Base-by-base conservation (phyloP, 371 early-diverging fungal genomes). In the Rhizopus stolonifer region DNA sequence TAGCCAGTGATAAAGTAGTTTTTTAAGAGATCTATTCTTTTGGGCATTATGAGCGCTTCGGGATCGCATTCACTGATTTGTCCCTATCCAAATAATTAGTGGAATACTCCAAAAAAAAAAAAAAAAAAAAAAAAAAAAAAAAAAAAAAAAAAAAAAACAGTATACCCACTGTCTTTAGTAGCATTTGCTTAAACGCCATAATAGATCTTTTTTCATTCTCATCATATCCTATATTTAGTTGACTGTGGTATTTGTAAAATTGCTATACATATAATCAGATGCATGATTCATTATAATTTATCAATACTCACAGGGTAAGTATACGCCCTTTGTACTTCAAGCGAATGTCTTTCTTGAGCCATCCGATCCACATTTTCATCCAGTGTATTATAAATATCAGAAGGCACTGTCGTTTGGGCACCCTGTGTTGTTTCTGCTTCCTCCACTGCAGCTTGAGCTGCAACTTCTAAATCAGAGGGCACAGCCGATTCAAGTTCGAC, bases 241-340 rank as follows among this genome's bases (percentile, higher is more conserved):
- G 15, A 10, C 49, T 44, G 15, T 33, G 42, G 19, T 44, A 56
- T 38, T 43, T 49, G 23, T 56, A 56, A 26, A 34, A 44, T 49
- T 33, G 42, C 56, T 56, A 43, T 7, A 19, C 17, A 42, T 18
- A 21, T 7, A 4, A 6, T 38, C 4, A 3, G 7, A 9, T 42
- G 8, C 10, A 10, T 21, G 0, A 5, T 40, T 19, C 13, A n/a
- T 4, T 19, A 19, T n/a, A 18, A 29, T 8, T n/a, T 4, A 31
- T 32, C n/a, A 13, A 6, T 8, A 38, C 34, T 56, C 44, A 50
- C 46, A 11, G 46, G 52, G 25, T 52, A 58, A 19, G 29, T 40
- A 19, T 40, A n/a, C 6, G 46, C 18, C 26, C 56, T 43, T 17
- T 52, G 13, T 17, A 39, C 17, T 47, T 56, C 51, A 19, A 43